A percentile compares a stretch with the other conserved stretches of the same genome.
phyloP scores from a whole-genome alignment of 805 yeast genomes.

The Saturnispora serradocipensis region DNA sequence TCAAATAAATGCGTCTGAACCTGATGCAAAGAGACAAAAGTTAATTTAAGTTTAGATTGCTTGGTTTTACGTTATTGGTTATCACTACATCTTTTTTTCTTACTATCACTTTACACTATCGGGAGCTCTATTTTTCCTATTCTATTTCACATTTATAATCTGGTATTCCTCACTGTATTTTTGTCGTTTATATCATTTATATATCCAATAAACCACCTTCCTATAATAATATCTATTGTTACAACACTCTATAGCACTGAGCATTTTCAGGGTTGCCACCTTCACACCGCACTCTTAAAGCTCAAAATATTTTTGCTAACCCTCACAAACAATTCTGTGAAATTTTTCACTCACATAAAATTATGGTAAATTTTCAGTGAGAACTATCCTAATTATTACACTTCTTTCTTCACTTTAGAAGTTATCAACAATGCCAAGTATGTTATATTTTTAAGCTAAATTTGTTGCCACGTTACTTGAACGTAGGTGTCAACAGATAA shows the following conservation, averaged over 20 bases:
- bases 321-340: neutral
- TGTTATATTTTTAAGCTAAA: neutral
- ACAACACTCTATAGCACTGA: neutral
- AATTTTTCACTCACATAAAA: neutral
- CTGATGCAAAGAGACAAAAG: constrained; percentile 16
- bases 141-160: neutral
- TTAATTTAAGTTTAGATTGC: constrained; percentile 6
- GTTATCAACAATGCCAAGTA: constrained; percentile 8
- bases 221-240: neutral
- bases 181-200: neutral
- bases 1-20: constrained; percentile 4
- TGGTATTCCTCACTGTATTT: neutral
- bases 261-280: neutral
- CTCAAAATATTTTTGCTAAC: neutral
- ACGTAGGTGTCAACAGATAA: neutral
- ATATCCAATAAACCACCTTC: neutral
- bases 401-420: neutral
- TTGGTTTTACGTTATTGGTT: neutral
- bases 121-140: neutral
- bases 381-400: neutral
- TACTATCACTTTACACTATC: neutral
- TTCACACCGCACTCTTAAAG: neutral
- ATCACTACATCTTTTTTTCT: neutral
- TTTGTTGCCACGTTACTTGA: neutral
- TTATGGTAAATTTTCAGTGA: neutral